Percentiles rank a stretch among this genome's conserved stretches.
phyloP scores from a whole-genome alignment of 345 rosid species.

The Draba incana region DNA sequence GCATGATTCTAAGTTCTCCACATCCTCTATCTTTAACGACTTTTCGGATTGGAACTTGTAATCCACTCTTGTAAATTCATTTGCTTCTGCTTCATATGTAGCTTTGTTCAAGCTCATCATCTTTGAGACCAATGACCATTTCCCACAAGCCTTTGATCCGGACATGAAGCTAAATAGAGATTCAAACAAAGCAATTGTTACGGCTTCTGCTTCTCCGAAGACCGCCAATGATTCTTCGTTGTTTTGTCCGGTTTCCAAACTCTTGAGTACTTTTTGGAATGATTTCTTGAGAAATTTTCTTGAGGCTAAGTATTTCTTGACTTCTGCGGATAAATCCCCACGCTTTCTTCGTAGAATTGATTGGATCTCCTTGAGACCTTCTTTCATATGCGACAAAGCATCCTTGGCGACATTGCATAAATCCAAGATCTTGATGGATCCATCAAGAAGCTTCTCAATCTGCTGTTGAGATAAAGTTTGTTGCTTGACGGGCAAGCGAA shows the following conservation, averaged over 20 bases:
- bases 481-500: slow-evolving; percentile 37
- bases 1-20: slow-evolving; percentile 43
- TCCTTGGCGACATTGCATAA: slow-evolving; percentile 46
- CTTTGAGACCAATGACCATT: slow-evolving; percentile 49
- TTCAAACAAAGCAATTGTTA: slow-evolving; percentile 36
- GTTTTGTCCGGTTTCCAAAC: slow-evolving; percentile 26
- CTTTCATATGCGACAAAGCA: slow-evolving; percentile 36
- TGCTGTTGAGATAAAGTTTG: slow-evolving; percentile 38
- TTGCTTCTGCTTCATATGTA: slow-evolving; percentile 37
- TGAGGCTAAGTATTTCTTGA: slow-evolving; percentile 46
- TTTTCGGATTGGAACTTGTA: slow-evolving; percentile 34
- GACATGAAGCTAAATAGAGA: slow-evolving; percentile 47
- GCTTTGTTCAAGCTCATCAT: slow-evolving; percentile 40
- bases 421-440: slow-evolving; percentile 43
- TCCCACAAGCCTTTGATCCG: slow-evolving; percentile 34
- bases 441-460: slow-evolving; percentile 43
- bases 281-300: slow-evolving; percentile 44
- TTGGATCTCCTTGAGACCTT: slow-evolving; percentile 40
- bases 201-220: slow-evolving; percentile 42
- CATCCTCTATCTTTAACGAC: slow-evolving; percentile 29
- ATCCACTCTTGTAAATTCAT: slow-evolving; percentile 47
- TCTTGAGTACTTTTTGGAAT: slow-evolving; percentile 34
- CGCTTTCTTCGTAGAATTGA: slow-evolving; percentile 42
- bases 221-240: slow-evolving; percentile 25
- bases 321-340: slow-evolving; percentile 31